Evolutionary conservation across 345 rosid genomes (phyloP).

Genomic region (Eucalyptus brandiana): DNA sequence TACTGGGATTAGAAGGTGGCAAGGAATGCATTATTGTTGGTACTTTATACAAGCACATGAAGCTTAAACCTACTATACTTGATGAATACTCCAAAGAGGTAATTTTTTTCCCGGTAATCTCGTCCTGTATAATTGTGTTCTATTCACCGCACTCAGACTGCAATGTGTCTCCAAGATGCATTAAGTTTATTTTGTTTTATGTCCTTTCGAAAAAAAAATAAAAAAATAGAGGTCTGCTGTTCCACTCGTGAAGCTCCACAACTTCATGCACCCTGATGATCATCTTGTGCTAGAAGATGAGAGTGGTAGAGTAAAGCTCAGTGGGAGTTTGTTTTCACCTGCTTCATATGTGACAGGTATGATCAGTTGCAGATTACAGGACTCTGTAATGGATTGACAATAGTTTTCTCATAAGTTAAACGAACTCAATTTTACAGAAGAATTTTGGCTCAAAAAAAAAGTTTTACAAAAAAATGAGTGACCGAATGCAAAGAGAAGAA

Average conservation of each 20-base stretch:
- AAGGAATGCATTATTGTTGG: slow-evolving; percentile 87
- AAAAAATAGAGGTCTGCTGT: slow-evolving; percentile 46
- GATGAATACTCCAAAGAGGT: slow-evolving; percentile 97
- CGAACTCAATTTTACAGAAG: background rate
- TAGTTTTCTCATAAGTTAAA: background rate
- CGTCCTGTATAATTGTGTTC: background rate
- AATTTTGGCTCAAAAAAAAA: background rate
- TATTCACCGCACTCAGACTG: background rate
- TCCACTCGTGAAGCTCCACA: slow-evolving; percentile 75
- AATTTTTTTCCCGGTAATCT: background rate
- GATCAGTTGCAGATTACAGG: background rate
- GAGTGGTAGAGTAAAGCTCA: slow-evolving; percentile 86
- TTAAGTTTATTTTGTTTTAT: background rate
- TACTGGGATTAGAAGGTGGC: slow-evolving; percentile 73
- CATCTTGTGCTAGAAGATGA: slow-evolving; percentile 84
- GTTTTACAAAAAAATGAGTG: background rate
- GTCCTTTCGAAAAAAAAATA: background rate
- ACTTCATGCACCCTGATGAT: slow-evolving; percentile 82
- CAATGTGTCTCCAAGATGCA: background rate
- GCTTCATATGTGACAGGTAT: slow-evolving; percentile 74
- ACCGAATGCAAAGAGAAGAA: background rate
- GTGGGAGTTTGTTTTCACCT: slow-evolving; percentile 50
- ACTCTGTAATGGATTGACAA: background rate
- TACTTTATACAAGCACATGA: slow-evolving; percentile 91
- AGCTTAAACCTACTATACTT: slow-evolving; percentile 88